Evolutionary conservation across 2,329 filamentous ascomycete species (phyloP).

Genomic region (Boeremia lycopersici): DNA sequence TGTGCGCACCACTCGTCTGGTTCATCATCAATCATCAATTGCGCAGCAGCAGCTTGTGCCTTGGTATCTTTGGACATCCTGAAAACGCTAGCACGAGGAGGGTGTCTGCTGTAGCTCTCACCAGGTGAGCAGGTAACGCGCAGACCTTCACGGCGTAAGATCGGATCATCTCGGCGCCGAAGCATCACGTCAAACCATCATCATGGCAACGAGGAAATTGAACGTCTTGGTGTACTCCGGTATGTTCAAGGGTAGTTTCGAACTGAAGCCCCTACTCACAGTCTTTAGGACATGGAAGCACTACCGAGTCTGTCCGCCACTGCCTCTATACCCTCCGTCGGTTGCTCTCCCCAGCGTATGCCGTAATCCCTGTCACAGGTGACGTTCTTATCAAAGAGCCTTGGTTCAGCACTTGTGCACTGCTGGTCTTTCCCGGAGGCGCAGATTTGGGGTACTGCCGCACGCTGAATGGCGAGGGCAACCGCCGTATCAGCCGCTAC

Average conservation of each 20-base stretch:
- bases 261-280: not conserved
- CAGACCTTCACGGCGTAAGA: slow-evolving; percentile 26
- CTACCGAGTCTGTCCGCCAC: slow-evolving; percentile 86
- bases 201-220: slow-evolving; percentile 72
- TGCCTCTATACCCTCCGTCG: slow-evolving; percentile 85
- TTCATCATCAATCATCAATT: slow-evolving; percentile 74
- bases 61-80: slow-evolving; percentile 66
- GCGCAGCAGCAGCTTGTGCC: slow-evolving; percentile 36
- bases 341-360: slow-evolving; percentile 87
- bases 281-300: slow-evolving; percentile 76
- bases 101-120: slow-evolving; percentile 9
- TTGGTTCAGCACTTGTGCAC: slow-evolving; percentile 83
- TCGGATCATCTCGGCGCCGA: slow-evolving; percentile 40
- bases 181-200: slow-evolving; percentile 27
- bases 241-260: slow-evolving; percentile 46
- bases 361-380: slow-evolving; percentile 83
- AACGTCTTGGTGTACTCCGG: slow-evolving; percentile 95
- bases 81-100: slow-evolving; percentile 10
- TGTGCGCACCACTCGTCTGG: slow-evolving; percentile 86
- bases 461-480: slow-evolving; percentile 84
- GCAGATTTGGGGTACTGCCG: slow-evolving; percentile 93
- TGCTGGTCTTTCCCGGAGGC: slow-evolving; percentile 90
- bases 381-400: slow-evolving; percentile 85
- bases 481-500: slow-evolving; percentile 81
- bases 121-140: slow-evolving; percentile 9